Evolutionary conservation across 1,139 yeast species (phyloP), one percentile per base, ranked within the genome.

Genomic region (Hyphopichia pseudoburtonii): DNA sequence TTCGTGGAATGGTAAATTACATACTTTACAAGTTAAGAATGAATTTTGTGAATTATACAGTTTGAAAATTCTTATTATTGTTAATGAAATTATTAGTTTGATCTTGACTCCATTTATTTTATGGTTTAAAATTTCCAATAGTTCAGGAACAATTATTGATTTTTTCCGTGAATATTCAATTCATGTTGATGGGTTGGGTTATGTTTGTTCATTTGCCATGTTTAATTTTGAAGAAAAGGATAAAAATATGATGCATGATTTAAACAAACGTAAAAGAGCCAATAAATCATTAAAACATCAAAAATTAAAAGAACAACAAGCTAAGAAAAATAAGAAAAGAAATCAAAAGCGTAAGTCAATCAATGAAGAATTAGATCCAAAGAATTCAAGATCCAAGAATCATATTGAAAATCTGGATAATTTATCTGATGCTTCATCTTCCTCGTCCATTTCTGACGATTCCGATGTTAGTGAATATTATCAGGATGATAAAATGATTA

Each of bases 181-280:
- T 10, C 94, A 90, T 57, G 88, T 90, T 33, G 97, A 90, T 62
- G 97, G 97, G 0, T 66, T 92, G 32, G 99, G 98, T 0, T 86
- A 90, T 52, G 95, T 92, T 26, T 92, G 98, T 56, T 83, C 87
- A 30, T 88, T 82, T 70, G 97, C 98, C 3, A 86, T 87, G 80
- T 94, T 92, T 61, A 86, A 86, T 50, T 78, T 83, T 44, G 85
- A 82, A 47, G 77, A 79, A 41, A 74, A 73, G 45, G 78, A 73
- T 46, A 72, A 76, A 48, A 75, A 70, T 44, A 70, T 70, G 76
- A 64, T 66, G 73, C 41, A 47, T 39, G 63, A 70, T 36, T 46
- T 58, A 36, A 64, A 57, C 37, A 62, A 58, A 40, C 48, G 46
- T 32, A 55, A 50, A 40, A 62, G 56, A 36, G 54, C 51, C 30